Evolutionary conservation across 2,329 filamentous ascomycete species (phyloP).

Genomic region (Diaporthe sp.): DNA sequence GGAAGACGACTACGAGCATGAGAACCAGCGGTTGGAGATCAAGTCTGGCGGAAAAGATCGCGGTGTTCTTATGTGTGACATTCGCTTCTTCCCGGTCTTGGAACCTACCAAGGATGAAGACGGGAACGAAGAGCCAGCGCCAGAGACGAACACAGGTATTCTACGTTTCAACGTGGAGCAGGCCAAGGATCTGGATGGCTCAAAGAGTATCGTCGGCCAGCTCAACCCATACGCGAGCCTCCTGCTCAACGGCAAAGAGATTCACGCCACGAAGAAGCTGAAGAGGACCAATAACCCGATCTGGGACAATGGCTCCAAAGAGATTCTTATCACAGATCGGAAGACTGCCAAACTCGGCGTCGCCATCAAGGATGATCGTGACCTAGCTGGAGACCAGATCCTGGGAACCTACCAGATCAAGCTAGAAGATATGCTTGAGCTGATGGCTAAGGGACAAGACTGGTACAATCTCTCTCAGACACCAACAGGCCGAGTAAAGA

Average conservation of each 20-base stretch:
- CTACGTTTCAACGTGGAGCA: conserved; percentile 94
- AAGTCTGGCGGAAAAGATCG: conserved; percentile 86
- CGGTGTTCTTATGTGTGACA: conserved; percentile 83
- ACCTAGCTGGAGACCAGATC: conserved; percentile 84
- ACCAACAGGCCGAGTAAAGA: conserved; percentile 87
- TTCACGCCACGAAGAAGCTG: conserved; percentile 90
- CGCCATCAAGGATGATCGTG: conserved; percentile 95
- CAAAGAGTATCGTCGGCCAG: conserved; percentile 90
- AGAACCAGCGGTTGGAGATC: conserved; percentile 89
- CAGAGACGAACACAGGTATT: conserved; percentile 94
- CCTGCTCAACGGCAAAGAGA: conserved; percentile 91
- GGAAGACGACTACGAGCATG: conserved; percentile 81
- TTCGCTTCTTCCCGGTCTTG: conserved; percentile 96
- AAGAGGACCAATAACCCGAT: conserved; percentile 99
- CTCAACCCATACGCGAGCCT: conserved; percentile 93
- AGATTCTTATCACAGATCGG: conserved; percentile 94
- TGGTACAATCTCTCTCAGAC: conserved; percentile 92
- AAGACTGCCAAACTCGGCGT: conserved; percentile 92
- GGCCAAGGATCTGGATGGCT: conserved; percentile 94
- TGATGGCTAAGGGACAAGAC: conserved; percentile 92
- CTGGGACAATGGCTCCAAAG: conserved; percentile 93
- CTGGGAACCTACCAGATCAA: conserved; percentile 96
- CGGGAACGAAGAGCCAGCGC: conserved; percentile 83
- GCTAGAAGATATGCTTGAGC: conserved; percentile 90
- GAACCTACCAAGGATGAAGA: conserved; percentile 79